Base-by-base conservation (phyloP, 768 basidiomycete genomes). In the Flagelloscypha sp. region DNA sequence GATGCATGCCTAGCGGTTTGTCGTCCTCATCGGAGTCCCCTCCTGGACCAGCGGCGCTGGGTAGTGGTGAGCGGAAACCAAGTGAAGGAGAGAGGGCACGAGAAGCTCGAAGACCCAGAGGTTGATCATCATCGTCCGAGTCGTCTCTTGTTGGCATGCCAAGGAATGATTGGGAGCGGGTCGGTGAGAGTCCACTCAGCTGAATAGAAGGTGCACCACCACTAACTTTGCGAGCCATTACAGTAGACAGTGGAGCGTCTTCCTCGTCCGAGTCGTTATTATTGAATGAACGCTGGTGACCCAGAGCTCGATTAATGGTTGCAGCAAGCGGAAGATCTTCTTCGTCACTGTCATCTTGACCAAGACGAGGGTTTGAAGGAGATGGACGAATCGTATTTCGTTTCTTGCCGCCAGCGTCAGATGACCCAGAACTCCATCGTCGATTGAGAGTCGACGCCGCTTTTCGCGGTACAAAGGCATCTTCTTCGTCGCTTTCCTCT, bases 261-360 rank as follows among this genome's bases (percentile, higher is more conserved):
- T 84, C 82, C n/a, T n/a, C n/a, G 42, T 84, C 82, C 1, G 79
- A 79, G 40, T 76, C 75, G 6, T 55, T 56, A 9, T 54, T 57
- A 40, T 40, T 48, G 30, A 48, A 52, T 23, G 57, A 61, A 30
- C 76, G 71, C 40, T 68, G 67, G 15, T 58, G 58, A n/a, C n/a
- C n/a, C n/a, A n/a, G n/a, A n/a, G 66, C 74, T 23, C 72, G 71
- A 36, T 65, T 61, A n/a, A 76, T 60, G 6, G 80, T 73, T 2
- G 72, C 73, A 17, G 76, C 74, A 7, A 90, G 64, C 3, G 88
- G 88, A 27, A 87, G 45, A 57, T 90, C 86, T 44, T 89, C 86
- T 35, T 86, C 86, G 42, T 82, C 84, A 42, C 77, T 74, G 13
- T 69, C 68, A 33, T 66, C 70, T 12, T 47, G 49, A 15, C 7